phyloP scores from a whole-genome alignment of 768 basidiomycete species.

The Chalciporus chontae region DNA sequence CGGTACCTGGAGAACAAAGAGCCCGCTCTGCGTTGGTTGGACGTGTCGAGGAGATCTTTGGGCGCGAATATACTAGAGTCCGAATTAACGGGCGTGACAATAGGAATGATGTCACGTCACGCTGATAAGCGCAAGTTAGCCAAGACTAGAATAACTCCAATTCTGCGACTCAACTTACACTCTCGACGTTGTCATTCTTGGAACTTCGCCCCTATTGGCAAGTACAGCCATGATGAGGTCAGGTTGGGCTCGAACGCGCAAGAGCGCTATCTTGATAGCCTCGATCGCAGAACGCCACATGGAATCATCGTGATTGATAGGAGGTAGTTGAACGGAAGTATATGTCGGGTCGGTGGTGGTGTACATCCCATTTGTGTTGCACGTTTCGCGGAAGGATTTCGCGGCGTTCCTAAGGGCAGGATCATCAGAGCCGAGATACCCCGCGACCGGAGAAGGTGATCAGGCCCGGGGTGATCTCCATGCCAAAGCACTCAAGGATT shows the following conservation, averaged over 20 bases:
- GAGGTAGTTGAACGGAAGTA: constrained; percentile 40
- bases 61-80: no score
- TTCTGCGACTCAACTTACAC: no score
- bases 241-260: constrained; percentile 29
- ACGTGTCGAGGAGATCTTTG: no score
- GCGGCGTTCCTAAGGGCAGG: constrained; percentile 42
- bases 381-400: constrained; percentile 55
- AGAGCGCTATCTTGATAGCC: constrained; percentile 38
- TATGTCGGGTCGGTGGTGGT: constrained; percentile 40
- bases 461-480: constrained; percentile 41
- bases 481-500: constrained; percentile 34
- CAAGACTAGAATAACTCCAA: no score
- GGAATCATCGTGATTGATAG: constrained; percentile 47
- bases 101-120: no score
- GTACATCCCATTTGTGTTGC: constrained; percentile 54
- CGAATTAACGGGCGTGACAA: no score
- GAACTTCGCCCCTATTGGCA: constrained; percentile 40
- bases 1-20: no score
- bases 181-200: no score
- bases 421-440: constrained; percentile 41
- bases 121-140: no score
- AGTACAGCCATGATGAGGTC: constrained; percentile 40
- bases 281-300: constrained; percentile 43
- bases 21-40: no score
- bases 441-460: constrained; percentile 46